Evolutionary conservation across 179 eudicot species (phyloP), one percentile per base, ranked within the genome.

Genomic region (Nepenthes alata): DNA sequence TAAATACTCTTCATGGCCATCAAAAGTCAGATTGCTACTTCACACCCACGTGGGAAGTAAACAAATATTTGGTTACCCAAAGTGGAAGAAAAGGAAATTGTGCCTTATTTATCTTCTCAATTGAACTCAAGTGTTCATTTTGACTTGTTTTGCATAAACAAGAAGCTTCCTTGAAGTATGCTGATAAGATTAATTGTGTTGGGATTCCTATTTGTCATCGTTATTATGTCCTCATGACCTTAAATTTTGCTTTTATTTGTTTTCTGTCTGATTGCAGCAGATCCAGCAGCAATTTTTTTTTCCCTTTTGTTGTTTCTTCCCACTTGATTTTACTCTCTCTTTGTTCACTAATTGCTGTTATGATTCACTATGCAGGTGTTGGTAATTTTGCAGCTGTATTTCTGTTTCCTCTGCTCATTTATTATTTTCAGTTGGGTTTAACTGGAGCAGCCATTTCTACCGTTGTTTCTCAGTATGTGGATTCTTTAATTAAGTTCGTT

Each of bases 391-490:
- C 78, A 55, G 95, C 96, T 51, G 64, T 89, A 56, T 74, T 89
- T 74, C 76, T 89, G 75, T 83, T 91, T 66, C 96, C 91, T 1
- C 48, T 88, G 37, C 77, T 91, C 59, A 84, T 88, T 77, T 58
- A 75, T 60, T 67, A 63, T 39, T 74, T 74, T 68, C 76, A 75
- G 60, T 71, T 86, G 78, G 96, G 98, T 63, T 85, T 84, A 63
- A 63, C 75, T 68, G 98, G 98, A 78, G 98, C 98, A 54, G 98
- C 98, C 57, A 78, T 82, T 69, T 77, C 96, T 60, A 82, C 95
- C 37, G 91, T 89, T 63, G 53, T 83, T 14, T 91, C 98, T 64
- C 98, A 91, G 96, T 91, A 80, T 66, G 98, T 77, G 38, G 34
- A 44, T 39, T 4, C 52, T 72, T 54, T 37, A 13, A 15, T 57